phyloP scores from a whole-genome alignment of 768 basidiomycete genomes.

The Kwoniella botswanensis region DNA sequence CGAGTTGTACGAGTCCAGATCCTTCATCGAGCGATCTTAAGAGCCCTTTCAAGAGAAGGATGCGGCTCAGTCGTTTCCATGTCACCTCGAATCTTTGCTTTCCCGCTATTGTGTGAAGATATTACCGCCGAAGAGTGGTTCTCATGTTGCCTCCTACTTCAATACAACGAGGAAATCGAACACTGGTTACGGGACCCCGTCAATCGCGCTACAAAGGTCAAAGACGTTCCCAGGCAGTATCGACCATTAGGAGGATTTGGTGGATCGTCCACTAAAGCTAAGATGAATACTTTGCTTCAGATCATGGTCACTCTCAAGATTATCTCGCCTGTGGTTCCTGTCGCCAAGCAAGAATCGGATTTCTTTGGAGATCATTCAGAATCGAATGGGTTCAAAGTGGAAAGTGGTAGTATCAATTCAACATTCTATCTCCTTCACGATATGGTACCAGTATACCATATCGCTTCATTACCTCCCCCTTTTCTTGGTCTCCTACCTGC shows the following conservation, averaged over 20 bases:
- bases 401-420: slow-evolving; percentile 7
- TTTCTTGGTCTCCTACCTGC: slow-evolving; percentile 66
- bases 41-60: slow-evolving; percentile 15
- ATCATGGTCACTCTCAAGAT: slow-evolving; percentile 67
- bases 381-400: slow-evolving; percentile 32
- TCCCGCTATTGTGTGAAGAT: slow-evolving; percentile 69
- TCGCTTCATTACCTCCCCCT: slow-evolving; percentile 64
- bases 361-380: slow-evolving; percentile 55
- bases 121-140: slow-evolving; percentile 71
- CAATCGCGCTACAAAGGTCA: slow-evolving; percentile 64
- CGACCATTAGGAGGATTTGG: slow-evolving; percentile 66
- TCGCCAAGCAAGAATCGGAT: slow-evolving; percentile 60
- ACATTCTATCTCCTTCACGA: slow-evolving; percentile 68
- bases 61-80: slow-evolving; percentile 64
- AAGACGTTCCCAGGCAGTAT: slow-evolving; percentile 65
- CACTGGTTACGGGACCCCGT: slow-evolving; percentile 63
- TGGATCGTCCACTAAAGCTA: slow-evolving; percentile 66
- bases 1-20: slow-evolving; percentile 67
- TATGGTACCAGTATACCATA: slow-evolving; percentile 67
- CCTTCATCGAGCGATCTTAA: slow-evolving; percentile 38
- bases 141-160: slow-evolving; percentile 66
- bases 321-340: slow-evolving; percentile 66
- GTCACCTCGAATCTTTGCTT: slow-evolving; percentile 66
- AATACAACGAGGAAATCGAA: slow-evolving; percentile 67
- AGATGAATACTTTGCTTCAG: slow-evolving; percentile 69